Evolutionary conservation across 768 basidiomycete genomes (phyloP), one percentile per base, ranked within the genome.

Genomic region (Amanita muscaria): DNA sequence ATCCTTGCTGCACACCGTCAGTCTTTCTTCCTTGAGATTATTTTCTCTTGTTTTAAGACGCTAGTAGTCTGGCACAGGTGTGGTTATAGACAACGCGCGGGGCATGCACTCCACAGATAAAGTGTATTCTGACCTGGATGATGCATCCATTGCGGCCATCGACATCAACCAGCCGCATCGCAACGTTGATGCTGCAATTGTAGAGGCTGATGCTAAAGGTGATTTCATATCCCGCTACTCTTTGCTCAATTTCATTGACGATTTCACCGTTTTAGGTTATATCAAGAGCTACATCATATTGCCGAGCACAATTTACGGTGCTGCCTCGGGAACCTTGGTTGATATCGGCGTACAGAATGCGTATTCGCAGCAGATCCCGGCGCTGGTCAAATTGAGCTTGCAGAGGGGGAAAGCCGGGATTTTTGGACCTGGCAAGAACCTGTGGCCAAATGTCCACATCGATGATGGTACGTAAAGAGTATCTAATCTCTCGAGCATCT

Each of bases 1-100:
- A 4, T 65, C 68, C 46, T 64, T 77, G 8, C 80, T 86, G 14
- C 77, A 86, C 53, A 81, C 80, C 0, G 82, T 79, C 27, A 29
- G 52, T 51, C n/a, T n/a, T 3, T 18, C 22, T 51, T 32, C 37
- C 33, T 31, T 21, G 12, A 7, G 9, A 9, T 19, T 39, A 15
- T 1, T 18, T 14, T 25, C 10, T 10, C 18, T 7, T 21, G 35
- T 19, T 18, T 38, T 5, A 10, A 22, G 6, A 21, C 18, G 46
- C 29, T 31, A 27, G 6, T 41, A 78, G 74, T 77, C 75, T 37
- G 75, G 77, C 10, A 72, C 68, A 66, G n/a, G 65, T 72, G 9
- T 49, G 77, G 7, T n/a, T n/a, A 47, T 60, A 8, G 78, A 79
- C 41, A 48, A 69, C 15, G 68, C 74, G 0, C 52, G 49, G n/a